Percentiles rank a stretch among this genome's conserved stretches.
Evolutionary conservation across 1,284 basidiomycete species (phyloP).

Genomic region (Naganishia liquefaciens): DNA sequence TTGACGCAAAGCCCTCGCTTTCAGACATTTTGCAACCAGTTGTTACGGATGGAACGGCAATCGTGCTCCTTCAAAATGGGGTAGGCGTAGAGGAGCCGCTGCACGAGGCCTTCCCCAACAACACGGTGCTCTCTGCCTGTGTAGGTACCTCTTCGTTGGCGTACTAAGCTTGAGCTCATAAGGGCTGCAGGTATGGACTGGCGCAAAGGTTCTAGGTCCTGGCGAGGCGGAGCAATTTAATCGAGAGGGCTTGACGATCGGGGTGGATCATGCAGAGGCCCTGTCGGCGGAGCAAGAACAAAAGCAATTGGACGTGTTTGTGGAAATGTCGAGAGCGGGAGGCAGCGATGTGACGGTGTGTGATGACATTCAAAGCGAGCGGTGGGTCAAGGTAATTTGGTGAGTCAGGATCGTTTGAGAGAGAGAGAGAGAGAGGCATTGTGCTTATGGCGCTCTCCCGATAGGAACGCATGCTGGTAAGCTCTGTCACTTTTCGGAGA

Average conservation of each 20-base stretch:
- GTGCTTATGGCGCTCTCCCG: background rate
- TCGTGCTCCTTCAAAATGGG: slow-evolving; percentile 59
- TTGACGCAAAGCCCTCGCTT: slow-evolving; percentile 49
- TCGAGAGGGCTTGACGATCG: slow-evolving; percentile 51
- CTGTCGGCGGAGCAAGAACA: slow-evolving; percentile 41
- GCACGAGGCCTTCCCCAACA: slow-evolving; percentile 52
- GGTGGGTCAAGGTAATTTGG: slow-evolving; percentile 58
- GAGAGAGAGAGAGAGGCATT: background rate
- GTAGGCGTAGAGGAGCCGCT: slow-evolving; percentile 57
- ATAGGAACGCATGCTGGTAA: slow-evolving; percentile 46
- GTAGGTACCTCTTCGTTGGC: slow-evolving; percentile 29
- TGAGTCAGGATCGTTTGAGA: slow-evolving; percentile 32
- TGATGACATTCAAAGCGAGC: slow-evolving; percentile 56
- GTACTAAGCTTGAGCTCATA: background rate
- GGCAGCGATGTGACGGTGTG: slow-evolving; percentile 51
- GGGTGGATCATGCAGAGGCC: slow-evolving; percentile 46
- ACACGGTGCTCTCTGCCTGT: slow-evolving; percentile 56
- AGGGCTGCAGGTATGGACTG: slow-evolving; percentile 47
- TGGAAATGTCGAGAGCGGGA: slow-evolving; percentile 46
- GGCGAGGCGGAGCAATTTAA: slow-evolving; percentile 49
- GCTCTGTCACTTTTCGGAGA: slow-evolving; percentile 17
- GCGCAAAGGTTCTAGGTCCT: slow-evolving; percentile 45
- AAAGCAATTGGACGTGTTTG: slow-evolving; percentile 45
- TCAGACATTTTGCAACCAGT: slow-evolving; percentile 48
- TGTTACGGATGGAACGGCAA: slow-evolving; percentile 46